phyloP scores from a whole-genome alignment of 31 red algal genomes.

The Asparagopsis taxiformis region DNA sequence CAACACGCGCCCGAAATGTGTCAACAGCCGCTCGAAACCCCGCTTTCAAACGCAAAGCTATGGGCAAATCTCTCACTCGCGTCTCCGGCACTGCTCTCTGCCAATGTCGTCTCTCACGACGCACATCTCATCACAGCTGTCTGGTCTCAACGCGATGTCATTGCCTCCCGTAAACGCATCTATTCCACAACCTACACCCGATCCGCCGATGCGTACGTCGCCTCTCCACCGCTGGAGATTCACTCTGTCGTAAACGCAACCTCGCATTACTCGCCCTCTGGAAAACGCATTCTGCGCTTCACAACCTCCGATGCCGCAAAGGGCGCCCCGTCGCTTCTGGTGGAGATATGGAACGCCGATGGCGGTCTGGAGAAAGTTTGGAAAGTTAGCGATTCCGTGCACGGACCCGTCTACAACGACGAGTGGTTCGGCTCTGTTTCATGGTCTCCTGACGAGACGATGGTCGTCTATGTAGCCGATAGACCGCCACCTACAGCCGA shows the following conservation, averaged over 20 bases:
- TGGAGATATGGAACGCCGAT: conserved; percentile 28
- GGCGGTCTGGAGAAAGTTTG: conserved; percentile 33
- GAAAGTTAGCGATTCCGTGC: conserved; percentile 33
- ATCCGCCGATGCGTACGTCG: background rate
- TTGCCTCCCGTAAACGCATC: conserved; percentile 4
- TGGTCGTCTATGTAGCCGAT: conserved; percentile 76
- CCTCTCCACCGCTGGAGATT: conserved; percentile 13
- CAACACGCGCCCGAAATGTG: background rate
- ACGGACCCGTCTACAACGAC: conserved; percentile 80
- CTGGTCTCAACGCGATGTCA: conserved; percentile 29
- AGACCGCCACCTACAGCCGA: conserved; percentile 12
- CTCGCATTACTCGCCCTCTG: conserved; percentile 15
- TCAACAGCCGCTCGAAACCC: background rate
- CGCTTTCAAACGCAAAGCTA: conserved; percentile 16
- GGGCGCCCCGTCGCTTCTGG: conserved; percentile 1
- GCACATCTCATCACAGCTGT: background rate
- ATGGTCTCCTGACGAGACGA: conserved; percentile 83
- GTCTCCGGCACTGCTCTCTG: background rate
- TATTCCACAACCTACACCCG: conserved; percentile 12
- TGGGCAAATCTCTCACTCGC: conserved; percentile 18
- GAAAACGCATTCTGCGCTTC: conserved; percentile 30
- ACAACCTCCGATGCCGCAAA: background rate
- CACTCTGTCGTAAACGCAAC: conserved; percentile 28
- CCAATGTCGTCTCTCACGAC: background rate
- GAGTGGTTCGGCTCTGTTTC: conserved; percentile 76